phyloP scores from a whole-genome alignment of 2,329 filamentous ascomycete species.

The Hypoxylon rubiginosum region DNA sequence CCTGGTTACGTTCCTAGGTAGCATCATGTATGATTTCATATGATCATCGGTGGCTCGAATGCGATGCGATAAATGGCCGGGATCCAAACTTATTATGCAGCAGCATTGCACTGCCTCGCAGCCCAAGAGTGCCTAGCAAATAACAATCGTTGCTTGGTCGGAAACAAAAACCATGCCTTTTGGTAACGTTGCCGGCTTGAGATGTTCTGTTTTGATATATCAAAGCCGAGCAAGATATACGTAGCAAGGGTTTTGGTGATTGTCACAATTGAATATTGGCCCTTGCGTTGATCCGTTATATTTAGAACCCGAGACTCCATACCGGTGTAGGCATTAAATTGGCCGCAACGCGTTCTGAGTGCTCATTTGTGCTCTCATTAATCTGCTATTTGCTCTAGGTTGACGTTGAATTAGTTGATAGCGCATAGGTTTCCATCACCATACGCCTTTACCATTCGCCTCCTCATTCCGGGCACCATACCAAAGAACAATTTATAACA shows the following conservation, averaged over 20 bases:
- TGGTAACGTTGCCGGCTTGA: neutral
- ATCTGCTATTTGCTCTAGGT: conserved; percentile 12
- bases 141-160: conserved; percentile 9
- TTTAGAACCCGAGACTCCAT: too few relatives aligned
- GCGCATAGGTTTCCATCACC: neutral
- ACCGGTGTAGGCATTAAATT: neutral
- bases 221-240: conserved; percentile 22
- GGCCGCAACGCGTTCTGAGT: neutral
- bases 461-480: neutral
- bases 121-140: conserved; percentile 12
- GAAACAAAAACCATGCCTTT: conserved; percentile 4
- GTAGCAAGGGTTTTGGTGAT: conserved; percentile 37
- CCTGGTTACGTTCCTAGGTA: too few relatives aligned
- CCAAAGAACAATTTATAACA: neutral
- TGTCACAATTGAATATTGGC: conserved; percentile 1
- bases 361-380: neutral
- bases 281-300: neutral
- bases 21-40: conserved; percentile 22
- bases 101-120: conserved; percentile 30
- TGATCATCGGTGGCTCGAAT: conserved; percentile 18
- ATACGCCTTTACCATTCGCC: neutral
- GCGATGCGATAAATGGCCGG: conserved; percentile 25
- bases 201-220: conserved; percentile 34
- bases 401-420: neutral
- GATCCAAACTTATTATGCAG: conserved; percentile 23